These are phyloP conservation scores for Diaporthe batatas DNA, from an alignment of 2,329 filamentous ascomycete species.

Conservation along the genomic window DNA sequence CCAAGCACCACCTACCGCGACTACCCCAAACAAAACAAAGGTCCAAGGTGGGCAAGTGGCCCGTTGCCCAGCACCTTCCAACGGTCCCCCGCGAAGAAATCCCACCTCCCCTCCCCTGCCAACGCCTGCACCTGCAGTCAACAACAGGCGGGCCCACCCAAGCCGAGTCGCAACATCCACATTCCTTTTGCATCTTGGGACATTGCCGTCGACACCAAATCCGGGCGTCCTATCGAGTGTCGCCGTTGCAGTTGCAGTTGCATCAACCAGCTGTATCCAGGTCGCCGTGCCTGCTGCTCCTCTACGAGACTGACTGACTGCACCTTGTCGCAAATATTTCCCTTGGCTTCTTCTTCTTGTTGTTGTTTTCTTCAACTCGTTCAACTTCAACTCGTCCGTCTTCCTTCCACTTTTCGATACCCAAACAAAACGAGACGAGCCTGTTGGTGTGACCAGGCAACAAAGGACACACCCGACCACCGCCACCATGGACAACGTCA, in stretches of 20 bases:
- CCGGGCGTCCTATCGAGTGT: background rate
- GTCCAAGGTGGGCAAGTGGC: background rate
- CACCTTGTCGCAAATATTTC: background rate
- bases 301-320: background rate
- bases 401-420: slow-evolving; percentile 32
- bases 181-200: slow-evolving; percentile 14
- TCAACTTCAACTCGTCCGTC: background rate
- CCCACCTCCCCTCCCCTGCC: slow-evolving; percentile 18
- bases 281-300: background rate
- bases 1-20: slow-evolving; percentile 4
- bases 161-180: background rate
- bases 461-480: slow-evolving; percentile 42
- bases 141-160: slow-evolving; percentile 8
- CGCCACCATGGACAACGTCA: slow-evolving; percentile 76
- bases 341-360: background rate
- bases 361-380: slow-evolving; percentile 9
- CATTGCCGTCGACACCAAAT: slow-evolving; percentile 14
- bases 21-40: slow-evolving; percentile 33
- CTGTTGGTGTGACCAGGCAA: slow-evolving; percentile 1
- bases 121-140: slow-evolving; percentile 7
- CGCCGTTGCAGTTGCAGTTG: background rate
- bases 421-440: slow-evolving; percentile 8
- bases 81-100: slow-evolving; percentile 17
- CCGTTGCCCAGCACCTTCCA: slow-evolving; percentile 28
- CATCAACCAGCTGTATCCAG: background rate